These are phyloP conservation scores for Pleurostoma richardsiae DNA, from an alignment of 2,329 filamentous ascomycete species.

Conservation along the genomic window DNA sequence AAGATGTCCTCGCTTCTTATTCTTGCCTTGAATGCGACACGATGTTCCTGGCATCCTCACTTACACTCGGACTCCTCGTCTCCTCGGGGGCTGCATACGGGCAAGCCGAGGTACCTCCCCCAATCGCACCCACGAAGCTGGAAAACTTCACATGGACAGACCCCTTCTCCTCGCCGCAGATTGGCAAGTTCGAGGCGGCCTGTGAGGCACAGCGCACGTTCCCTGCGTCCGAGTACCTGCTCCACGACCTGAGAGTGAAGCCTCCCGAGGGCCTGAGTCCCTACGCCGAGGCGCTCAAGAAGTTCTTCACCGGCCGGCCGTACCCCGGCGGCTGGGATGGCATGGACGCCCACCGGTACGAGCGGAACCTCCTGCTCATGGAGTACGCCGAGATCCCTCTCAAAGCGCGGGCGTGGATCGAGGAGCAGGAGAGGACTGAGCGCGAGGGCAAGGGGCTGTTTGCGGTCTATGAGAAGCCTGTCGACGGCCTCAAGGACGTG, in stretches of 20 bases:
- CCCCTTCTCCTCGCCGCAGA: conserved; percentile 25
- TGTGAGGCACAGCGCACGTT: conserved; percentile 30
- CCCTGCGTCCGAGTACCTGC: conserved; percentile 32
- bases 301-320: conserved; percentile 29
- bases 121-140: conserved; percentile 25
- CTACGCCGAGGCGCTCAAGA: conserved; percentile 33
- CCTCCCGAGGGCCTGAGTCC: conserved; percentile 31
- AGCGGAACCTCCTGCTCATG: conserved; percentile 43
- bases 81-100: too few relatives aligned
- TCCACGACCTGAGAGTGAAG: conserved; percentile 33
- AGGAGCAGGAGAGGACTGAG: conserved; percentile 29
- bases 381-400: conserved; percentile 35
- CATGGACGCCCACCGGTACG: conserved; percentile 44
- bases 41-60: too few relatives aligned
- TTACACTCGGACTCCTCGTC: too few relatives aligned
- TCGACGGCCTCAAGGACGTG: conserved; percentile 25
- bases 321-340: conserved; percentile 50
- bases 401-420: conserved; percentile 41
- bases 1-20: too few relatives aligned
- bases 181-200: conserved; percentile 22
- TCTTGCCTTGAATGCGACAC: too few relatives aligned
- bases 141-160: conserved; percentile 34
- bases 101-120: conserved; percentile 13
- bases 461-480: conserved; percentile 32
- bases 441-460: conserved; percentile 31